Conservation (phyloP, 345 rosid species). For the Eucalyptus camaldulensis region DNA sequence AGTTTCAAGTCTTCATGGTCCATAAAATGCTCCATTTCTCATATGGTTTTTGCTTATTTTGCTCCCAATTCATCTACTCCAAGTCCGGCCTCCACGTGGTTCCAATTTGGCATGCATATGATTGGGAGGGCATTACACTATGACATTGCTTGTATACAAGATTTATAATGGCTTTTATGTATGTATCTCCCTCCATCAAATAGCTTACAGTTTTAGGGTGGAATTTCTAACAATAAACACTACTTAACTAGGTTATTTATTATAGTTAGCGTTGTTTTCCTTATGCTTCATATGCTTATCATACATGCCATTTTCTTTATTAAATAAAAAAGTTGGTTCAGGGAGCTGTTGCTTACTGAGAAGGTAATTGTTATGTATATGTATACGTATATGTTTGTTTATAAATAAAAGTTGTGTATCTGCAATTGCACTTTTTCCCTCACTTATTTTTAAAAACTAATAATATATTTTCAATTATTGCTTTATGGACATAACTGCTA, state of each 20-base stretch:
- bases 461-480: not conserved
- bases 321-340: not conserved
- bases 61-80: not conserved
- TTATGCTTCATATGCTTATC: not conserved
- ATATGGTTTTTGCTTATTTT: not conserved
- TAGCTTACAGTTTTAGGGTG: not conserved
- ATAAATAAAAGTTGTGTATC: not conserved
- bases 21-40: not conserved
- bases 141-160: not conserved
- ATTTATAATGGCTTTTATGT: not conserved
- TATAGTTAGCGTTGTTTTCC: not conserved
- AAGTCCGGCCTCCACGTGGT: not conserved
- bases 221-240: not conserved
- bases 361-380: not conserved
- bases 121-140: not conserved
- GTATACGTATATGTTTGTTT: not conserved
- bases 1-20: not conserved
- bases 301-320: not conserved
- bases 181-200: not conserved
- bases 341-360: not conserved
- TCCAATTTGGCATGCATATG: not conserved
- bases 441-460: not conserved
- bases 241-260: not conserved
- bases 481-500: not conserved
- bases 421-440: not conserved